Evolutionary conservation across 2,329 filamentous ascomycete genomes (phyloP).

Genomic region (Trichoderma endophyticum): DNA sequence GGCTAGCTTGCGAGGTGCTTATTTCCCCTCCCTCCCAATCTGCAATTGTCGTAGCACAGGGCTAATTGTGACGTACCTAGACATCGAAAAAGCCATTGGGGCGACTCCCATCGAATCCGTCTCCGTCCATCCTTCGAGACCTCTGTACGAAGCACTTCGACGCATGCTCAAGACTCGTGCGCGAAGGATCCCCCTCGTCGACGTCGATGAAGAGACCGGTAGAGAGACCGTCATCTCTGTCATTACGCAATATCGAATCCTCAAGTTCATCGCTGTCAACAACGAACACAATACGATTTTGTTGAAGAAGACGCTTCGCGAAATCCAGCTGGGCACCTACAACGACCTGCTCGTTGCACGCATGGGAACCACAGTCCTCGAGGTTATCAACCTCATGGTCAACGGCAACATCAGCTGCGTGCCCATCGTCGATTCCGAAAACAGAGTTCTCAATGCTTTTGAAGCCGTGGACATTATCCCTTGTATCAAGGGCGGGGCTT

Average conservation of each 20-base stretch:
- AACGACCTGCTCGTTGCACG: slow-evolving; percentile 72
- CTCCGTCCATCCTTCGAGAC: slow-evolving; percentile 86
- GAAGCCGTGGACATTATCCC: slow-evolving; percentile 97
- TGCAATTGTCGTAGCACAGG: background rate
- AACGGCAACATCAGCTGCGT: slow-evolving; percentile 91
- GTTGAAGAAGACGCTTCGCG: slow-evolving; percentile 80
- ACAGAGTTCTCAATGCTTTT: slow-evolving; percentile 86
- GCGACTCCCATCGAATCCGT: slow-evolving; percentile 90
- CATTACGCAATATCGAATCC: slow-evolving; percentile 94
- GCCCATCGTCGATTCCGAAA: slow-evolving; percentile 79
- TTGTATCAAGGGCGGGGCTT: slow-evolving; percentile 87
- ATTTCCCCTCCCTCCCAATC: background rate
- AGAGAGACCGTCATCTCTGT: slow-evolving; percentile 93
- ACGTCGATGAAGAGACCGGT: slow-evolving; percentile 89
- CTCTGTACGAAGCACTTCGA: slow-evolving; percentile 91
- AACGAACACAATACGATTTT: slow-evolving; percentile 78
- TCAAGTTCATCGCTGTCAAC: slow-evolving; percentile 98
- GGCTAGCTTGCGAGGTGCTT: slow-evolving; percentile 82
- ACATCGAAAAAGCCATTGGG: slow-evolving; percentile 92
- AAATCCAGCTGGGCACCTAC: slow-evolving; percentile 84
- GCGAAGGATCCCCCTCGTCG: slow-evolving; percentile 88
- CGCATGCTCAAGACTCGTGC: slow-evolving; percentile 93
- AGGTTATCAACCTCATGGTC: slow-evolving; percentile 91
- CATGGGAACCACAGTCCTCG: slow-evolving; percentile 89
- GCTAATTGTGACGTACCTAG: slow-evolving; percentile 45